These are phyloP conservation scores for Oryza glaberrima DNA, from an alignment of 176 grass and related monocot species.

Conservation along the genomic window DNA sequence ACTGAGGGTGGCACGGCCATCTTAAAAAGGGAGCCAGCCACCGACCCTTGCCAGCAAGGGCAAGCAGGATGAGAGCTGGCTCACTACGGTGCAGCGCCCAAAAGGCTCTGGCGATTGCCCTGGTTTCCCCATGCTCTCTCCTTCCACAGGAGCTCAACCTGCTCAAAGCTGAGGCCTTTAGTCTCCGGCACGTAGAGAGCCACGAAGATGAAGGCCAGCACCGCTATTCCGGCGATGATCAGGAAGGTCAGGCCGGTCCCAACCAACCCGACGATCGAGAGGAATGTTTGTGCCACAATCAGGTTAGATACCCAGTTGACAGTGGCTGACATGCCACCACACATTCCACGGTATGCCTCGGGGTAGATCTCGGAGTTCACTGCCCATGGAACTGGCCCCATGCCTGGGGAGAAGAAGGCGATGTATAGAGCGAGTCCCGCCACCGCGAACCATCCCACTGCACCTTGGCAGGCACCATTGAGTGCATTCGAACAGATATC, in stretches of 20 bases:
- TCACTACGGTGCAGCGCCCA: slow-evolving; percentile 36
- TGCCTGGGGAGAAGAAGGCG: slow-evolving; percentile 76
- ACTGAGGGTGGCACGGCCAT: background rate
- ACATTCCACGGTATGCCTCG: slow-evolving; percentile 76
- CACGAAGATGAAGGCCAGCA: slow-evolving; percentile 83
- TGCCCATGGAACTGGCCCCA: slow-evolving; percentile 93
- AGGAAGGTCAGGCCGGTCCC: slow-evolving; percentile 77
- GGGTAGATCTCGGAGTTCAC: slow-evolving; percentile 96
- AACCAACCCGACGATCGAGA: slow-evolving; percentile 65
- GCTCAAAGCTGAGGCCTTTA: slow-evolving; percentile 81
- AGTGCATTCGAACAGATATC: slow-evolving; percentile 1
- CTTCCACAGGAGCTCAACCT: slow-evolving; percentile 84
- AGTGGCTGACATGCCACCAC: slow-evolving; percentile 92
- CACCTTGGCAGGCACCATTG: slow-evolving; percentile 31
- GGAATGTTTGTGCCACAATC: slow-evolving; percentile 81
- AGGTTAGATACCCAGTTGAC: slow-evolving; percentile 95
- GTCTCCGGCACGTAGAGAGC: slow-evolving; percentile 73
- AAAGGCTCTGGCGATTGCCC: slow-evolving; percentile 48
- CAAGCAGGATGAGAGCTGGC: too few relatives aligned
- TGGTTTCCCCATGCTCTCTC: slow-evolving; percentile 62
- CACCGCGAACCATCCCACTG: slow-evolving; percentile 64
- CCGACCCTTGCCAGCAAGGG: background rate
- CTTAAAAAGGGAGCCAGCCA: slow-evolving; percentile 12
- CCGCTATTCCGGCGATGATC: slow-evolving; percentile 63
- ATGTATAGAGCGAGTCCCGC: slow-evolving; percentile 81